Conservation (phyloP, 2,329 filamentous ascomycete genomes). For the Mycosphaerella arachidis region DNA sequence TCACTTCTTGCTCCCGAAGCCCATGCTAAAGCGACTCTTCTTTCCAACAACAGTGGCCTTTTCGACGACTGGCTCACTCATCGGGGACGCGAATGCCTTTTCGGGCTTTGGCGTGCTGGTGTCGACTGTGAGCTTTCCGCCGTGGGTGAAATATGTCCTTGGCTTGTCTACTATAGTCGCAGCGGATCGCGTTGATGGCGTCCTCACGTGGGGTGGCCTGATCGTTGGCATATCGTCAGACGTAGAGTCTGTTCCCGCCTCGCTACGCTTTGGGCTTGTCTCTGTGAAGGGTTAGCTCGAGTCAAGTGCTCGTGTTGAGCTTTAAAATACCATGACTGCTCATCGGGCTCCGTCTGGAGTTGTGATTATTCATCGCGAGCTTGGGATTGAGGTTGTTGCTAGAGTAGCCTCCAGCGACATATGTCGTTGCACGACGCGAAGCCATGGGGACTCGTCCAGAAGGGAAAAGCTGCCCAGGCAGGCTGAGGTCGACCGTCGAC, state of each 20-base stretch:
- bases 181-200: constrained; percentile 8
- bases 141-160: constrained; percentile 29
- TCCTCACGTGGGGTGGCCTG: constrained; percentile 5
- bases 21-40: constrained; percentile 28
- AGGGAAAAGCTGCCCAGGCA: background rate
- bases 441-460: constrained; percentile 1
- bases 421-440: constrained; percentile 12
- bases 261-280: constrained; percentile 23
- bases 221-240: constrained; percentile 4
- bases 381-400: constrained; percentile 5
- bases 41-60: constrained; percentile 20
- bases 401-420: constrained; percentile 5
- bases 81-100: constrained; percentile 1
- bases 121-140: constrained; percentile 23
- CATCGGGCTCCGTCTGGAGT: constrained; percentile 16
- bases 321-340: constrained; percentile 25
- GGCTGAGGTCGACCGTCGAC: constrained; percentile 3
- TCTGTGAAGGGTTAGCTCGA: constrained; percentile 11
- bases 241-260: constrained; percentile 12
- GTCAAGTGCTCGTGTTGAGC: background rate
- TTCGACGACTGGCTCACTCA: constrained; percentile 1
- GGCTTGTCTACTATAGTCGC: constrained; percentile 16
- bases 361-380: constrained; percentile 5
- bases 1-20: constrained; percentile 23
- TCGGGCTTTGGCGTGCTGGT: constrained; percentile 3